A percentile compares a stretch with the other conserved stretches of the same genome.
Evolutionary conservation across 169 alveolate species (phyloP).

Genomic region (Eimeria tenella): DNA sequence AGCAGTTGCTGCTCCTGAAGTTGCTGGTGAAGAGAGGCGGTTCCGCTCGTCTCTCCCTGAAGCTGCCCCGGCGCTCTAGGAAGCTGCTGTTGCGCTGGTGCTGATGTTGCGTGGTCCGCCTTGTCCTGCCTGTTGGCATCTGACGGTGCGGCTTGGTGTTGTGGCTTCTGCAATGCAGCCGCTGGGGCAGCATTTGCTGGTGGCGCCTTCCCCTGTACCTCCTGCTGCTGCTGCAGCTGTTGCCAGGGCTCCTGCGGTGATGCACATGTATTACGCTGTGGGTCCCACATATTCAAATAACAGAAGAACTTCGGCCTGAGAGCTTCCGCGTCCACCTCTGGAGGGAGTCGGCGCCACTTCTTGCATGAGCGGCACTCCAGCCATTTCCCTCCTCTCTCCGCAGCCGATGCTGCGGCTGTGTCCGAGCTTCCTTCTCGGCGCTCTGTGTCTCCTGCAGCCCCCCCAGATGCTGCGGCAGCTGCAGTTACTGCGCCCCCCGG

Average conservation of each 20-base stretch:
- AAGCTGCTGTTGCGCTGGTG: slow-evolving; percentile 53
- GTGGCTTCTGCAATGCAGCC: slow-evolving; percentile 48
- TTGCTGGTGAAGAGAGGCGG: slow-evolving; percentile 75
- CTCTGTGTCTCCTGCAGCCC: slow-evolving; percentile 2
- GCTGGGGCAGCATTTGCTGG: slow-evolving; percentile 62
- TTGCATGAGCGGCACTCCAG: slow-evolving; percentile 70
- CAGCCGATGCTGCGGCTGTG: slow-evolving; percentile 32
- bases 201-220: slow-evolving; percentile 50
- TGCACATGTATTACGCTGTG: slow-evolving; percentile 43
- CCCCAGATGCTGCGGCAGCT: slow-evolving; percentile 35
- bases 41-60: slow-evolving; percentile 38
- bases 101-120: slow-evolving; percentile 26
- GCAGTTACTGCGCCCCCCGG: slow-evolving; percentile 44
- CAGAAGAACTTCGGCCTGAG: slow-evolving; percentile 70
- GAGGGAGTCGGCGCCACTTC: slow-evolving; percentile 71
- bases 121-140: slow-evolving; percentile 55
- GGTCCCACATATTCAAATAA: slow-evolving; percentile 69
- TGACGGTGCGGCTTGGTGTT: slow-evolving; percentile 26
- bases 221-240: slow-evolving; percentile 67
- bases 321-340: slow-evolving; percentile 75
- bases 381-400: slow-evolving; percentile 64
- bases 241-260: slow-evolving; percentile 81
- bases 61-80: slow-evolving; percentile 58
- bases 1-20: slow-evolving; percentile 72
- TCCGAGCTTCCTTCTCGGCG: slow-evolving; percentile 66